These are phyloP conservation scores for Diddensiella transvaalensis DNA, from an alignment of 805 yeast species.

Conservation along the genomic window DNA sequence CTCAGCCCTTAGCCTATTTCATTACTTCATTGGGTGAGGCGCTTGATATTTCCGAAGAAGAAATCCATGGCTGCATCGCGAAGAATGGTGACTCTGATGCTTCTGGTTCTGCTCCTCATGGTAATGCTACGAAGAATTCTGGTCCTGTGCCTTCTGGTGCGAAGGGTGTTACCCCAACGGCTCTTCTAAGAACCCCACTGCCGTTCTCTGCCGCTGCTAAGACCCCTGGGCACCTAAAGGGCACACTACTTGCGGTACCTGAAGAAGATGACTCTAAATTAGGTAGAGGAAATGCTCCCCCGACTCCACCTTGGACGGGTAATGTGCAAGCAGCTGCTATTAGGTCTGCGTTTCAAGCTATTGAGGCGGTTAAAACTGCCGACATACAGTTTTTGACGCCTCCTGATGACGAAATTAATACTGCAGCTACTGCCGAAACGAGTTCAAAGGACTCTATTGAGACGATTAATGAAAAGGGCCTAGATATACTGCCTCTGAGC, in stretches of 20 bases:
- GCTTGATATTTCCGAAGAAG: conserved; percentile 33
- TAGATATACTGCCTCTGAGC: conserved; percentile 13
- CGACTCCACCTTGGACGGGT: conserved; percentile 27
- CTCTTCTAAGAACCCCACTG: conserved; percentile 23
- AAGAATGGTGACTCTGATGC: not conserved
- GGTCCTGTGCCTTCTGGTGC: not conserved
- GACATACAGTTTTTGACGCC: conserved; percentile 30
- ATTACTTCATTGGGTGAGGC: conserved; percentile 34
- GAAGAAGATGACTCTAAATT: conserved; percentile 8
- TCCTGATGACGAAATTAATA: conserved; percentile 17
- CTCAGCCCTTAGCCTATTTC: conserved; percentile 32
- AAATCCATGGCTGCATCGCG: conserved; percentile 16
- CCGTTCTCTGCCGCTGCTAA: conserved; percentile 22
- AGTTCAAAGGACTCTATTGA: conserved; percentile 3
- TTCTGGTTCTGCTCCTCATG: conserved; percentile 5
- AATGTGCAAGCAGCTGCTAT: conserved; percentile 33
- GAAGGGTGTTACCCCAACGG: conserved; percentile 23
- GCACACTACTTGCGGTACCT: conserved; percentile 9
- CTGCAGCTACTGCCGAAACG: not conserved
- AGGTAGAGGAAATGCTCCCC: conserved; percentile 3
- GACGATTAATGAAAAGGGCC: not conserved
- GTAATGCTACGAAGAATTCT: conserved; percentile 1
- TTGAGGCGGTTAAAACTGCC: conserved; percentile 28
- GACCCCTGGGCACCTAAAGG: conserved; percentile 13
- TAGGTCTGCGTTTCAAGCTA: conserved; percentile 32